Evolutionary conservation across 768 basidiomycete genomes (phyloP), one percentile per base, ranked within the genome.

Genomic region (Trametes sanguinea): DNA sequence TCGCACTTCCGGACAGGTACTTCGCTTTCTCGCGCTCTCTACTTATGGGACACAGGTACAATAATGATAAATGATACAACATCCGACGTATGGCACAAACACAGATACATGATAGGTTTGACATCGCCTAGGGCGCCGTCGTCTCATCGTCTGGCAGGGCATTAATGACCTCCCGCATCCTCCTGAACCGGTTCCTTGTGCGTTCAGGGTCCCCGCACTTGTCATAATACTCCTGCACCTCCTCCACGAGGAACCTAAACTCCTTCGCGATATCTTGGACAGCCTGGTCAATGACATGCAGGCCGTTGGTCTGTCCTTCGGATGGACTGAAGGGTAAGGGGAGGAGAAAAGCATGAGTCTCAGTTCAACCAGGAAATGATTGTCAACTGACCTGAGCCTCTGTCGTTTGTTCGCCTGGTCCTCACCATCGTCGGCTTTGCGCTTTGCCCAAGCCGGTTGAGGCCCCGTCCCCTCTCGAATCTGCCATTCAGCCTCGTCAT

Each of bases 201-300:
- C 81, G 80, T 39, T 78, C 81, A 81, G 90, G 84, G 66, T 91
- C 89, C 13, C 87, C 86, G 60, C 82, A 87, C 63, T 80, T 83
- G 68, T 90, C 87, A 63, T 91, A 91, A 70, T 84, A 90, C 68
- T 88, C 89, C 68, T 87, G 82, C 13, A 93, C 90, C 73, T 93
- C 91, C 64, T 87, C 86, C 1, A 84, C 71, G 1, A 89, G 89
- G 71, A 93, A 93, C 52, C 85, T 79, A 67, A 78, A 88, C 40
- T 89, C 84, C 39, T 73, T 76, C 6, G 90, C 89, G 65, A 93
- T 91, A 33, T 86, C 83, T 33, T 74, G 73, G 42, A 93, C 81
- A 10, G 77, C 80, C 67, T 84, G 83, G 65, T 91, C 88, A 32
- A 91, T 80, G 47, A 88, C 82, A 70, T 90, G 88, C 48, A 89